phyloP scores from a whole-genome alignment of 805 yeast genomes.

The Starmerella riodocensis region DNA sequence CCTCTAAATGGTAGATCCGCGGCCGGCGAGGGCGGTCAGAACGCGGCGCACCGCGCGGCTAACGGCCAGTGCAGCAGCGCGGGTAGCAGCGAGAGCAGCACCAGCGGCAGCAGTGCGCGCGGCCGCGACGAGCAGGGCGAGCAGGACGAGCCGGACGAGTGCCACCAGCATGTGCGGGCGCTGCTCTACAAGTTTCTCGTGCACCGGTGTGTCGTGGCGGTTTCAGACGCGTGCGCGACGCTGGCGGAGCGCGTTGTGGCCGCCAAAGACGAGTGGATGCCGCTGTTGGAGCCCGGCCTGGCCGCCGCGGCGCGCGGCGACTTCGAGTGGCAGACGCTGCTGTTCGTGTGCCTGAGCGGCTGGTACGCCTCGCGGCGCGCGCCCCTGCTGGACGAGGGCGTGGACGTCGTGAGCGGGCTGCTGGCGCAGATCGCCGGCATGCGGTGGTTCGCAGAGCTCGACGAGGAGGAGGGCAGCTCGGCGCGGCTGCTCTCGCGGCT shows the following conservation, averaged over 20 bases:
- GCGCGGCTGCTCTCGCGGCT: conserved; percentile 2
- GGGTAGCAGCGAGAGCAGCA: too few relatives aligned
- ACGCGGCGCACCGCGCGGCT: too few relatives aligned
- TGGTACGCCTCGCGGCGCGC: not conserved
- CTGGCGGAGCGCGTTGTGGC: not conserved
- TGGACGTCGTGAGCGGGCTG: conserved; percentile 5
- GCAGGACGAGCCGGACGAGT: not conserved
- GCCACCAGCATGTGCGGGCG: not conserved
- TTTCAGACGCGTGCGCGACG: not conserved
- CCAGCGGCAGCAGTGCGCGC: too few relatives aligned
- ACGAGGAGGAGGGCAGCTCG: not conserved
- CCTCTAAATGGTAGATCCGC: too few relatives aligned
- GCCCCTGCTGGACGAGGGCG: conserved; percentile 8
- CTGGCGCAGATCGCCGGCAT: conserved; percentile 10
- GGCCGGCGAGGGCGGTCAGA: too few relatives aligned
- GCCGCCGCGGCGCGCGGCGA: not conserved
- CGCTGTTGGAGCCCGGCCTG: not conserved
- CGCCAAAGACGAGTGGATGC: not conserved
- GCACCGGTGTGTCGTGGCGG: not conserved
- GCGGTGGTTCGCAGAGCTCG: conserved; percentile 17
- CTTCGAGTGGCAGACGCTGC: conserved; percentile 8
- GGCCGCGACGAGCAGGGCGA: too few relatives aligned
- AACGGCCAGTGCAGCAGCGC: too few relatives aligned
- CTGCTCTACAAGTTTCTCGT: not conserved
- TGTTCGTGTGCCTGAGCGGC: conserved; percentile 6